Base-by-base conservation (phyloP, 495 filamentous ascomycete genomes). In the Penicillium soppii region DNA sequence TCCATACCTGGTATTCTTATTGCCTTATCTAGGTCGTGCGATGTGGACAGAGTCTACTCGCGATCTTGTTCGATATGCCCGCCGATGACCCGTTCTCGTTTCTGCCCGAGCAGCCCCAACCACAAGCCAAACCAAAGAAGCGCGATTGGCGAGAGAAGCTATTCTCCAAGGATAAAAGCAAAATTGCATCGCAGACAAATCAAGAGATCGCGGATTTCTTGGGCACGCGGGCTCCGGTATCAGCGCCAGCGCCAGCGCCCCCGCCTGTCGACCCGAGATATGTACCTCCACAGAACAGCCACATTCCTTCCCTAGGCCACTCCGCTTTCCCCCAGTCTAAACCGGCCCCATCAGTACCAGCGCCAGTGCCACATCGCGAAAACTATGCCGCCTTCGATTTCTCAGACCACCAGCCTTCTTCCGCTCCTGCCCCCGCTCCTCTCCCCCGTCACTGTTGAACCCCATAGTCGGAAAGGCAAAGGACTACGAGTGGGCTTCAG, bases 401-500 rank as follows among this genome's bases (percentile, higher is more conserved):
- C 29, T 26, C 45, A 38, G 40, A 60, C 26, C 40, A 8, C 26
- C 47, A 17, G 47, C n/a, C 21, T 32, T 6, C 4, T 10, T 7
- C n/a, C 17, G 15, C 36, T 27, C n/a, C 47, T 26, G 23, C 16
- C 12, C 27, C 29, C 19, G 10, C 27, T 36, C 17, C 30, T n/a
- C 26, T 21, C 43, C 44, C 22, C 27, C 25, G 21, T 36, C 21
- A 27, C 36, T 35, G 47, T 17, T 39, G 53, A 51, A 36, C 58
- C 62, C 13, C 62, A 1, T 47, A 19, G 29, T 13, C 44, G 70
- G 43, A 71, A 74, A 36, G 75, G 74, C 51, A 88, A 88, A 61
- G 83, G 83, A 3, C 69, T 92, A 51, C 67, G 66, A 15, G 90
- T 95, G n/a, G 79, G 75, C 36, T 96, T 95, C 60, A 79, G 71